A percentile compares a stretch with the other conserved stretches of the same genome.
Conservation (phyloP, 2,329 filamentous ascomycete genomes). For the Penicillium aurantiogriseum region DNA sequence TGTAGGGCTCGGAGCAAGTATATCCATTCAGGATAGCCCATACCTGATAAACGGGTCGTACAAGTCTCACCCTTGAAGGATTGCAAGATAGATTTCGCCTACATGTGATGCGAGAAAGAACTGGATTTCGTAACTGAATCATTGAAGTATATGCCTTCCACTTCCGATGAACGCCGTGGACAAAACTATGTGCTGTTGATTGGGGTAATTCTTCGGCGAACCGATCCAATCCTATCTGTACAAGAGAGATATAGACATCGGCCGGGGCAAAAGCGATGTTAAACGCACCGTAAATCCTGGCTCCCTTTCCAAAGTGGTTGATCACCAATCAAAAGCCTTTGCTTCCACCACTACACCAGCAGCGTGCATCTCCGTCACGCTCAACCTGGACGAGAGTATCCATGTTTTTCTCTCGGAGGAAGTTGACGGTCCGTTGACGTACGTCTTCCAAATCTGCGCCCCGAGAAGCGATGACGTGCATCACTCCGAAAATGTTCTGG, state of each 20-base stretch:
- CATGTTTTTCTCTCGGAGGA: constrained; percentile 68
- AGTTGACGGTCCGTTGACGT: constrained; percentile 69
- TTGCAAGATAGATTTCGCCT: neutral
- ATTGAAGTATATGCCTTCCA: neutral
- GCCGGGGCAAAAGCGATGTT: neutral
- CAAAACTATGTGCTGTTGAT: constrained; percentile 8
- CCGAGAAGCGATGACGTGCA: constrained; percentile 76
- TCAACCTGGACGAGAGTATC: constrained; percentile 87
- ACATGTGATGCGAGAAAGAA: constrained; percentile 5
- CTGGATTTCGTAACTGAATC: neutral
- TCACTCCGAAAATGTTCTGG: constrained; percentile 67
- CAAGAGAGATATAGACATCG: constrained; percentile 5
- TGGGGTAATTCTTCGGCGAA: neutral
- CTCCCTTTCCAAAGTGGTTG: neutral
- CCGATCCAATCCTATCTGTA: constrained; percentile 12
- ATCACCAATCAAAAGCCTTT: constrained; percentile 22
- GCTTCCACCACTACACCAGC: constrained; percentile 59
- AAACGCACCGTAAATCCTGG: neutral
- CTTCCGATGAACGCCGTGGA: neutral
- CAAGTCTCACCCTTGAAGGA: neutral
- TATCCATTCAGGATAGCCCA: neutral
- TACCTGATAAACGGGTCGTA: constrained; percentile 1
- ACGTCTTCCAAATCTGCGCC: constrained; percentile 79
- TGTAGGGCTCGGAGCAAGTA: neutral
- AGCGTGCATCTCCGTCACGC: constrained; percentile 69